Evolutionary conservation across 73 alveolate genomes (phyloP).

Genomic region (Stentor roeselii): DNA sequence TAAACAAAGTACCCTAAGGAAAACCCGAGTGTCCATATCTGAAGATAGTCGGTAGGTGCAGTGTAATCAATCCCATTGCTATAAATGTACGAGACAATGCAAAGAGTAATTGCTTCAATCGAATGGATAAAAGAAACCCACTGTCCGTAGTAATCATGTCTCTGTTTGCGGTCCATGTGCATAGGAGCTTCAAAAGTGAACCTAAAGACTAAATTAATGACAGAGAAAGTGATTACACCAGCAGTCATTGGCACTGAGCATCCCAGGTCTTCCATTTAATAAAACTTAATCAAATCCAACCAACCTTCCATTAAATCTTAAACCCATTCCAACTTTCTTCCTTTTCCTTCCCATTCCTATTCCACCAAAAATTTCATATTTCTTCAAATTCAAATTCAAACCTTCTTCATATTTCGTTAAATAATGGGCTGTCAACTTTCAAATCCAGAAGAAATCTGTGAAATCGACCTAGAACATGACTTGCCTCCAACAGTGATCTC

Average conservation of each 20-base stretch:
- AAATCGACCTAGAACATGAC: not conserved
- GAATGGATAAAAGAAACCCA: conserved; percentile 9
- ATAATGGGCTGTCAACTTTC: not conserved
- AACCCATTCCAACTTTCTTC: too few species aligned
- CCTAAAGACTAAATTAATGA: not conserved
- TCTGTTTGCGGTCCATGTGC: not conserved
- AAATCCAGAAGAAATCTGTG: not conserved
- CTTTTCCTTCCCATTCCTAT: too few species aligned
- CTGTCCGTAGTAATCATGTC: not conserved
- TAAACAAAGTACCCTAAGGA: conserved; percentile 13
- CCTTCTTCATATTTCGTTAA: not conserved
- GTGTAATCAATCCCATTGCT: not conserved
- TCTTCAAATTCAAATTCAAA: too few species aligned
- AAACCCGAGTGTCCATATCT: not conserved
- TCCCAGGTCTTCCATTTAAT: too few species aligned
- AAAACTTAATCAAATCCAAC: too few species aligned
- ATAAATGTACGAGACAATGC: not conserved
- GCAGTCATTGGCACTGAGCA: conserved; percentile 3
- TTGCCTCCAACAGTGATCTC: conserved; percentile 2
- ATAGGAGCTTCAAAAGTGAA: not conserved
- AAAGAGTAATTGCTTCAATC: not conserved
- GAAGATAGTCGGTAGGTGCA: not conserved
- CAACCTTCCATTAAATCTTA: too few species aligned
- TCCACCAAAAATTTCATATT: too few species aligned
- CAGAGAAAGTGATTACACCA: not conserved